A percentile compares a stretch with the other conserved stretches of the same genome.
These are phyloP conservation scores for Hysterium pulicare DNA, from an alignment of 2,329 filamentous ascomycete species.

Conservation along the genomic window DNA sequence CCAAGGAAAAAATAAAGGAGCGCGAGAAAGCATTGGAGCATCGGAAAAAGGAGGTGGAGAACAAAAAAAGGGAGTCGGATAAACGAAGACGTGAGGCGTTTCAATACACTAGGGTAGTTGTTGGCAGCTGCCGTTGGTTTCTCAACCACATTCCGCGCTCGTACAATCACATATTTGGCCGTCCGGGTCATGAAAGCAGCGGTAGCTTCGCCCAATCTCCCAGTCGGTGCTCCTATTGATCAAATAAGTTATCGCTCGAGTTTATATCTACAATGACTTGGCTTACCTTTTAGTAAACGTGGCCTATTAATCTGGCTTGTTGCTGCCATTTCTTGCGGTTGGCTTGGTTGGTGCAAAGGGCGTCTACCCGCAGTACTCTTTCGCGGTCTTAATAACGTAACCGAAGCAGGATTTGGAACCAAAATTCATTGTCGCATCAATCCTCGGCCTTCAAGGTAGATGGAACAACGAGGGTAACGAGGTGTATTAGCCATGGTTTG, in stretches of 20 bases:
- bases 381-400: neutral
- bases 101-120: too few species aligned
- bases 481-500: neutral
- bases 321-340: neutral
- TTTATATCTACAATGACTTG: neutral
- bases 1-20: too few species aligned
- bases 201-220: neutral
- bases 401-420: neutral
- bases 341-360: neutral
- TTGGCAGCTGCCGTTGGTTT: too few species aligned
- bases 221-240: neutral
- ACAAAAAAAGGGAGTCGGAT: too few species aligned
- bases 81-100: too few species aligned
- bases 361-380: neutral
- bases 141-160: too few species aligned
- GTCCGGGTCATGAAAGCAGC: neutral
- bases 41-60: too few species aligned
- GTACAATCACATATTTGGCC: too few species aligned
- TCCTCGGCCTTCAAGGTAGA: neutral
- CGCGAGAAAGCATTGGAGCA: too few species aligned
- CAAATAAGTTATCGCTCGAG: neutral
- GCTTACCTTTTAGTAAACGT: neutral
- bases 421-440: neutral
- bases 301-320: neutral
- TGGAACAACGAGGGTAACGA: neutral